Evolutionary conservation across 129 eudicot genomes (phyloP).

Genomic region (Flaveria brownii): DNA sequence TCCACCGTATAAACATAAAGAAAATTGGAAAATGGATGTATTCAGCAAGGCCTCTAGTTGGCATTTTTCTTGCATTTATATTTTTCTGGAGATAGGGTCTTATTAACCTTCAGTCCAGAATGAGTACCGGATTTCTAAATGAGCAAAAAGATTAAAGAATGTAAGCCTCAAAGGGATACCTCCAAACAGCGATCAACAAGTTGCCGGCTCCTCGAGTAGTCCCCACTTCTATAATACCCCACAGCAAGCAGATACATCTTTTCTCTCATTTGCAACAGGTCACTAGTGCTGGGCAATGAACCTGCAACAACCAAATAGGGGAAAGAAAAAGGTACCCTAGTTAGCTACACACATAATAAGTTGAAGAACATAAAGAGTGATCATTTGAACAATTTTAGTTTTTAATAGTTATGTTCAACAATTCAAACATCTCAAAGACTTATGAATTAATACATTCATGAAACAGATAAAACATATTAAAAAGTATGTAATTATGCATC

Average conservation of each 20-base stretch:
- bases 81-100: neutral
- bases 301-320: slow-evolving; percentile 42
- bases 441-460: neutral
- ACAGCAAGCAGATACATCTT: slow-evolving; percentile 84
- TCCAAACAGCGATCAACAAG: slow-evolving; percentile 84
- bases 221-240: slow-evolving; percentile 86
- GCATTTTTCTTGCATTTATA: neutral
- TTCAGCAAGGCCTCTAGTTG: neutral
- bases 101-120: neutral
- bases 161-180: slow-evolving; percentile 41
- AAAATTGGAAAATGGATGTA: neutral
- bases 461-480: neutral
- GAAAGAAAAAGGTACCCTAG: neutral
- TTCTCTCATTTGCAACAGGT: slow-evolving; percentile 70
- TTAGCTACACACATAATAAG: neutral
- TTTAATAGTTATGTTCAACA: neutral
- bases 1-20: neutral
- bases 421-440: slow-evolving; percentile 8
- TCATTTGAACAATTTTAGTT: slow-evolving; percentile 7
- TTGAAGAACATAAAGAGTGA: neutral
- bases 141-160: slow-evolving; percentile 4
- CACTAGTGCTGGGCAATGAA: slow-evolving; percentile 50
- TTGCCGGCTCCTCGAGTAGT: slow-evolving; percentile 83
- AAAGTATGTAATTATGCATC: neutral
- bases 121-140: neutral